Base-by-base conservation (phyloP, 805 yeast species). In the Naumovozyma baii region DNA sequence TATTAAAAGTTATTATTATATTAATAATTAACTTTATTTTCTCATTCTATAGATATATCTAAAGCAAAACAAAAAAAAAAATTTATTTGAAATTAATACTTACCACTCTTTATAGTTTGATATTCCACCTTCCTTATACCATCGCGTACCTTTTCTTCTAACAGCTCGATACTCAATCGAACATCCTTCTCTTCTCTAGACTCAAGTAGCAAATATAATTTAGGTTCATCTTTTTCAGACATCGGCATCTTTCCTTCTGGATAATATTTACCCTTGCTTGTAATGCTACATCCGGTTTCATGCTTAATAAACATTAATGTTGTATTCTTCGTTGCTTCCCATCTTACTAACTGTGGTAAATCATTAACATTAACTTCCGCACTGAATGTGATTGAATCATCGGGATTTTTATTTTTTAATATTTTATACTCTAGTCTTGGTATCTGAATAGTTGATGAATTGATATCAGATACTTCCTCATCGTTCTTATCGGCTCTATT, bases 281-380 rank as follows among this genome's bases (percentile, higher is more conserved):
- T 87, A 34, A 88, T 75, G 4, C 94, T 77, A 3, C 86, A 76
- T 1, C 79, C 73, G 0, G 92, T 79, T 36, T 76, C 65, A 37
- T 86, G 94, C 33, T 76, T 76, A 34, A 87, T 71, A 50, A 74
- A 74, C 1, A 73, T 58, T 31, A 81, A 63, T 34, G 76, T 78
- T 1, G 80, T 79, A 28, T 80, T 72, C 49, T 78, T 80, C 3
- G 87, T 76, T 2, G 82, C 83, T 40, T 67, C 68, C 94, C 94
- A 82, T 51, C 95, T 66, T 0, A 83, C 83, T 18, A 70, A 67
- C 52, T 82, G 86, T 0, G 97, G 95, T 26, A 83, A 67, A 57
- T 92, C 96, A 49, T 90, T 90, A 47, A 90, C 78, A 36, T 76
- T 73, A 35, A 90, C 69, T 28, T 76, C 71, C 0, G 95, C 83